Conservation (phyloP, 306 rosid genomes). For the Rosa chinensis region DNA sequence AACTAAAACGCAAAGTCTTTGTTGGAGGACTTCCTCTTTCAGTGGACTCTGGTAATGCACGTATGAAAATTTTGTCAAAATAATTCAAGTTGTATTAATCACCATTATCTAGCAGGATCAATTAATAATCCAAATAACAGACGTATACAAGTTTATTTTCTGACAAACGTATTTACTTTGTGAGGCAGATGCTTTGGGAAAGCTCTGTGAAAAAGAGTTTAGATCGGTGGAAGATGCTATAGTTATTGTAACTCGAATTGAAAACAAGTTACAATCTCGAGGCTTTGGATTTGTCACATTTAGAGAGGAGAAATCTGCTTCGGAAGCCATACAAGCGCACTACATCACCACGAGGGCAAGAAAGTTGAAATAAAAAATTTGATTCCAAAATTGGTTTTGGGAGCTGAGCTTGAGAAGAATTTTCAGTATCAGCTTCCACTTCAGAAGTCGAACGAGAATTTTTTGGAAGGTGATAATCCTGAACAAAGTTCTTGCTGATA, state of each 20-base stretch:
- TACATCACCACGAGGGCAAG: slow-evolving; percentile 29
- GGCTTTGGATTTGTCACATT: slow-evolving; percentile 46
- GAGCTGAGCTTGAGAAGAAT: slow-evolving; percentile 18
- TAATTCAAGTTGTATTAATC: neutral
- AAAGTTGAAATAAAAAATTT: slow-evolving; percentile 39
- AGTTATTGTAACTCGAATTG: slow-evolving; percentile 30
- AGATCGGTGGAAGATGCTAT: slow-evolving; percentile 37
- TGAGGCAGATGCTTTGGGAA: slow-evolving; percentile 27
- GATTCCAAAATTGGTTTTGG: slow-evolving; percentile 18
- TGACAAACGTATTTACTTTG: neutral
- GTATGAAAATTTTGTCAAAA: slow-evolving; percentile 2
- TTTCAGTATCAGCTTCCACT: neutral
- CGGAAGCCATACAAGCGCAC: slow-evolving; percentile 32
- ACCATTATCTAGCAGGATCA: neutral
- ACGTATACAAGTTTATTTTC: neutral
- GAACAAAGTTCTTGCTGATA: slow-evolving; percentile 24
- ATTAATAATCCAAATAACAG: too few species aligned
- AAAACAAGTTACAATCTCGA: slow-evolving; percentile 30
- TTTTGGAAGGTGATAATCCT: slow-evolving; percentile 15
- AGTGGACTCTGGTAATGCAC: slow-evolving; percentile 36
- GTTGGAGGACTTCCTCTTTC: slow-evolving; percentile 43
- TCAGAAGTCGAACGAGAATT: slow-evolving; percentile 10
- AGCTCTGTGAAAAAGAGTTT: slow-evolving; percentile 38
- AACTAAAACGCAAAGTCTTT: slow-evolving; percentile 24
- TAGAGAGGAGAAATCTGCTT: slow-evolving; percentile 36